Base-by-base conservation (phyloP, 495 filamentous ascomycete species). In the Amniculicola lignicola region DNA sequence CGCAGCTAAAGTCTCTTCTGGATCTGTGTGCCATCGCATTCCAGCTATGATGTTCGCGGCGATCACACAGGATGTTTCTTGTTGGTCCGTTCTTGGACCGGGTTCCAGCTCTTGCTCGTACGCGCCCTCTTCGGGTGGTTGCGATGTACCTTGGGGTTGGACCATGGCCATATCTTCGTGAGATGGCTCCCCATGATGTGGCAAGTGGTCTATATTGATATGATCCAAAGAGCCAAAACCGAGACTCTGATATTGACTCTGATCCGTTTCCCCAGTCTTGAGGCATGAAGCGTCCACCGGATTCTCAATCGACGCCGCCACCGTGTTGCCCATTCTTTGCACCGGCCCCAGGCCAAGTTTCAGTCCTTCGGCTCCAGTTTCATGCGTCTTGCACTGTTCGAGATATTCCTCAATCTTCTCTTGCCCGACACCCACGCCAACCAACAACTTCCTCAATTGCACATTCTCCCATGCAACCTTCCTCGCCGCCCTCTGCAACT, bases 401-500 rank as follows among this genome's bases (percentile, higher is more conserved):
- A 57, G 12, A 21, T 43, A 33, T 23, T n/a, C 2, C 10, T 51
- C 54, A 9, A 58, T 29, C 29, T 58, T 47, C 45, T 45, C 44
- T 14, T 29, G 10, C 4, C 19, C 6, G 21, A 53, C 39, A 18
- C 55, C 55, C 14, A 52, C n/a, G 24, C 4, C 18, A 6, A 36
- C 48, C 3, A 59, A 41, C 15, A 59, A 25, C 12, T 12, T 19
- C 3, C 55, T 47, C 11, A 59, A 48, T 19, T 12, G 37, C 1
- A 19, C 24, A 31, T 59, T 59, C 18, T 59, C 55, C 16, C 19
- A 28, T 2, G 37, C 40, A 12, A 59, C 55, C 23, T 16, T 31
- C 7, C 31, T 37, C 2, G 55, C 55, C 3, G 55, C 55, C 22
- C 25, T 25, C 48, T 59, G 55, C 38, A 59, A 14, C 12, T 52